Percentiles rank a stretch among this genome's conserved stretches.
These are phyloP conservation scores for Globisporangium cystogenes DNA, from an alignment of 352 stramenopile species.

Conservation along the genomic window DNA sequence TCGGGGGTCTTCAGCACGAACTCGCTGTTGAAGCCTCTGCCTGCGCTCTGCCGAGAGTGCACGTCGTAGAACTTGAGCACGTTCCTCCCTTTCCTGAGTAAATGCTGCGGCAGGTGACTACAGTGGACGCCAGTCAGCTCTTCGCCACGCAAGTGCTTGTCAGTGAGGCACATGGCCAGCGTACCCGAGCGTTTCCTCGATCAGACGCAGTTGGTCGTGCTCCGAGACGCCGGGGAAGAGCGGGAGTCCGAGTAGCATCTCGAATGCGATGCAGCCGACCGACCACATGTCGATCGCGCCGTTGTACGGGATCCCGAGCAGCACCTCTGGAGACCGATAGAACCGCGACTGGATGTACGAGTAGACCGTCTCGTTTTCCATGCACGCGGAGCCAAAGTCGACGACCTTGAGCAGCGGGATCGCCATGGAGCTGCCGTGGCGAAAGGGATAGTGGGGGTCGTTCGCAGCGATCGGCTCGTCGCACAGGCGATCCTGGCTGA, in stretches of 20 bases:
- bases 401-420: constrained; percentile 87
- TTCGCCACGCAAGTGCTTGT: background rate
- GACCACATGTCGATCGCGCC: constrained; percentile 57
- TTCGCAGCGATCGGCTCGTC: background rate
- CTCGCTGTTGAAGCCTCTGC: constrained; percentile 2
- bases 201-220: constrained; percentile 93
- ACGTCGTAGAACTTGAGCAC: constrained; percentile 48
- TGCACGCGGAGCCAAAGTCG: constrained; percentile 93
- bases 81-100: constrained; percentile 30
- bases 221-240: constrained; percentile 92
- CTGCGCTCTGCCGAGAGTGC: background rate
- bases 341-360: constrained; percentile 96
- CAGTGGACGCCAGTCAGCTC: background rate
- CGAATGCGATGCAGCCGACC: constrained; percentile 56
- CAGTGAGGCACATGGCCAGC: no score
- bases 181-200: constrained; percentile 80
- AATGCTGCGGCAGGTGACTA: constrained; percentile 21
- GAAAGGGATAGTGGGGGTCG: background rate
- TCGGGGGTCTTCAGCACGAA: constrained; percentile 32
- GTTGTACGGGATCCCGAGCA: constrained; percentile 52
- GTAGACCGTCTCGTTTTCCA: constrained; percentile 84
- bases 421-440: background rate
- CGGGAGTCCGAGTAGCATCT: constrained; percentile 94
- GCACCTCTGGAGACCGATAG: constrained; percentile 83
- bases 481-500: constrained; percentile 80